Conservation (phyloP, 371 early-diverging fungal genomes). For the Lichtheimia hyalospora region DNA sequence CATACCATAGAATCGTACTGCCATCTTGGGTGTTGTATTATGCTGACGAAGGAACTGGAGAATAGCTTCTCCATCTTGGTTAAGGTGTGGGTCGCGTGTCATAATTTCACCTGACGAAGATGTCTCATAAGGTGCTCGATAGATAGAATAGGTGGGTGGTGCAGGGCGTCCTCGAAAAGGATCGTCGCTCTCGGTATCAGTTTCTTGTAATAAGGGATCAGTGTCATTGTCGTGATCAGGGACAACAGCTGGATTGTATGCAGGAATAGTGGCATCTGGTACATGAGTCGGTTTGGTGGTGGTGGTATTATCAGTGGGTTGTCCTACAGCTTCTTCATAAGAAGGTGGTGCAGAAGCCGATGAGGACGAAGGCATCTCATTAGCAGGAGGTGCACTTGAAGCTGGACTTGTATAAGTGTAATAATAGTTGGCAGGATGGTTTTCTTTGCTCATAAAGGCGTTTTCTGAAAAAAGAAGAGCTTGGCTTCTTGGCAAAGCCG, state of each 20-base stretch:
- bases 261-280: conserved; percentile 5
- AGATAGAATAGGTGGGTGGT: conserved; percentile 41
- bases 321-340: conserved; percentile 24
- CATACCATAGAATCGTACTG: conserved; percentile 39
- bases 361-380: conserved; percentile 14
- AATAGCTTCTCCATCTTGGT: conserved; percentile 46
- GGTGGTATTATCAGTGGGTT: not conserved
- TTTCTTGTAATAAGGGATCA: not conserved
- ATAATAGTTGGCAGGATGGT: conserved; percentile 21
- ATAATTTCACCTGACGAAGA: conserved; percentile 12
- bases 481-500: not conserved
- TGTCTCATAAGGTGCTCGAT: conserved; percentile 27
- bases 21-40: conserved; percentile 37
- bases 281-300: not conserved
- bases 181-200: conserved; percentile 10
- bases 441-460: conserved; percentile 9
- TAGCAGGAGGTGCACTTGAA: conserved; percentile 13
- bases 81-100: conserved; percentile 42
- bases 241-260: conserved; percentile 14
- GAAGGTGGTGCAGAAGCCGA: conserved; percentile 22
- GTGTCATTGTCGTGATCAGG: conserved; percentile 6
- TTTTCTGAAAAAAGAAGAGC: not conserved
- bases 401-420: conserved; percentile 30
- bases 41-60: conserved; percentile 40
- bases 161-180: conserved; percentile 32